phyloP scores from a whole-genome alignment of 2,329 filamentous ascomycete genomes.

The Colletotrichum lini region DNA sequence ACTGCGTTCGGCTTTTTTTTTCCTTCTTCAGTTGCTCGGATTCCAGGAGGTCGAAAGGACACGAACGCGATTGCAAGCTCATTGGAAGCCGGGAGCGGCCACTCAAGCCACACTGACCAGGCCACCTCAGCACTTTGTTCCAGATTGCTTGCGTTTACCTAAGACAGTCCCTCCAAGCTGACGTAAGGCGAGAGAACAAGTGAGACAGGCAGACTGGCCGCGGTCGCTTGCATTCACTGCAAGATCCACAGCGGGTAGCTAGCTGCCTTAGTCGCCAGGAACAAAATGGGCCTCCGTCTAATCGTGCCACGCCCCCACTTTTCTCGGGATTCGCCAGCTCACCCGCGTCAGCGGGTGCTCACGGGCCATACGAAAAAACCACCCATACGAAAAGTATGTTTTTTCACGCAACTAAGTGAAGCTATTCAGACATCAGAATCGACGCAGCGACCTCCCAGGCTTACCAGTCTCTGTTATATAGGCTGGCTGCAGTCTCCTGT shows the following conservation, averaged over 20 bases:
- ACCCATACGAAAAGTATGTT: no score
- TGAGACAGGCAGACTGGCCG: not conserved
- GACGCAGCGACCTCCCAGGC: no score
- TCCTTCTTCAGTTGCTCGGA: slow-evolving; percentile 14
- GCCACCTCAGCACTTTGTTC: slow-evolving; percentile 21
- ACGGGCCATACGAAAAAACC: no score
- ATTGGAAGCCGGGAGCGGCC: slow-evolving; percentile 43
- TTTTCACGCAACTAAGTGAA: no score
- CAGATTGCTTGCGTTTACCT: slow-evolving; percentile 11
- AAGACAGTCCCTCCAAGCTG: not conserved
- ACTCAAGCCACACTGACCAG: slow-evolving; percentile 30
- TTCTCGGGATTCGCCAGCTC: no score
- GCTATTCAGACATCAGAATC: no score
- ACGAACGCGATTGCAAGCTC: slow-evolving; percentile 47
- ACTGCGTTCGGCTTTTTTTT: slow-evolving; percentile 30
- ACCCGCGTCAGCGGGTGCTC: no score
- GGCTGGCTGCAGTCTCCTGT: no score
- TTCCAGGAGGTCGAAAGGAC: slow-evolving; percentile 44
- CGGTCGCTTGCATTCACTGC: not conserved
- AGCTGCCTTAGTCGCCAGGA: slow-evolving; percentile 32
- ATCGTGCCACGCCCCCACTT: no score
- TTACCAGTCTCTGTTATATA: no score
- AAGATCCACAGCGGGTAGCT: slow-evolving; percentile 16
- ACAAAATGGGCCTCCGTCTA: not conserved
- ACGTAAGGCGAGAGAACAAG: not conserved